These are phyloP conservation scores for Ulota crispa DNA, from an alignment of 225 moss, liverwort and hornwort genomes.

Conservation along the genomic window DNA sequence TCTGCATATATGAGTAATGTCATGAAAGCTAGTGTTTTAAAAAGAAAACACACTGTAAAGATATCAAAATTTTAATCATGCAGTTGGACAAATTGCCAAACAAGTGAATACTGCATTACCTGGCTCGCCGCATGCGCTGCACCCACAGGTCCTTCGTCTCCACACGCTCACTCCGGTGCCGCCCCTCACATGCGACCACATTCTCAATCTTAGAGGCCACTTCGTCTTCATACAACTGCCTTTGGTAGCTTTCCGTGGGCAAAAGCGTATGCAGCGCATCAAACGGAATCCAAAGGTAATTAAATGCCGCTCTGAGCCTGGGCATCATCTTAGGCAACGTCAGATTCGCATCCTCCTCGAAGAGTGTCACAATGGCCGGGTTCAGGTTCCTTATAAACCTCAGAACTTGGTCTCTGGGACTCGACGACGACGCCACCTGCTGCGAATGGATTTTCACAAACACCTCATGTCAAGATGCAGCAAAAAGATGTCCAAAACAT, in stretches of 20 bases:
- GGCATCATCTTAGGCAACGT: conserved; percentile 54
- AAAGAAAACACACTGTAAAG: background rate
- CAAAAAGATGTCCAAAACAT: background rate
- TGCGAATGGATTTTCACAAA: too few species aligned
- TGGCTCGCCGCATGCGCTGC: conserved; percentile 67
- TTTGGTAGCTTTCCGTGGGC: conserved; percentile 57
- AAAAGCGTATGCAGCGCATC: conserved; percentile 81
- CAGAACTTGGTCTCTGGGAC: conserved; percentile 50
- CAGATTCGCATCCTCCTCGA: conserved; percentile 62
- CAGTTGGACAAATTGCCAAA: background rate
- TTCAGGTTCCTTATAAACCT: conserved; percentile 48
- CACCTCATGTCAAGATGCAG: background rate
- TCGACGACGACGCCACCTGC: background rate
- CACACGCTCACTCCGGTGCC: conserved; percentile 60
- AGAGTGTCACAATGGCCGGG: conserved; percentile 57
- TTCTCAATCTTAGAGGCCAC: conserved; percentile 71
- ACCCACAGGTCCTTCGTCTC: conserved; percentile 80
- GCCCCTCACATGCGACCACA: conserved; percentile 69
- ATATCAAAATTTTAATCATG: background rate
- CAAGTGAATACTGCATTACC: background rate
- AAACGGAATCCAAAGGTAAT: conserved; percentile 85
- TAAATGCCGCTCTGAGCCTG: conserved; percentile 67
- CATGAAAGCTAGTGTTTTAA: background rate
- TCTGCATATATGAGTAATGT: background rate
- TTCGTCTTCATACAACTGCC: conserved; percentile 64